Base-by-base conservation (phyloP, 495 filamentous ascomycete genomes). In the Penicillium pancosmium region DNA sequence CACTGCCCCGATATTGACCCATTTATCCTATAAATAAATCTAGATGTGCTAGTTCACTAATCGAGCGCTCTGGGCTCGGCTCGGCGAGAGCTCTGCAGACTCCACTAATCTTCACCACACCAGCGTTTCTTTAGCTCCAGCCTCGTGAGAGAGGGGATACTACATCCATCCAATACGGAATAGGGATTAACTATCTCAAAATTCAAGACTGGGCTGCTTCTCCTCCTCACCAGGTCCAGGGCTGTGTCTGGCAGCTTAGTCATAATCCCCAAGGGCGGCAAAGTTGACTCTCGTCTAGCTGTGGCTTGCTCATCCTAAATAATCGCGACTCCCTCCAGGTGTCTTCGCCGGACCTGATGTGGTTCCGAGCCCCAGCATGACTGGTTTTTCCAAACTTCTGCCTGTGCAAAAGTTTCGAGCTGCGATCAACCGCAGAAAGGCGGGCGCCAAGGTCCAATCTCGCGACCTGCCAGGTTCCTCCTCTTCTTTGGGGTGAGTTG, bases 341-440 rank as follows among this genome's bases (percentile, higher is more conserved):
- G 56, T 56, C 35, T 56, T 60, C 59, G 59, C 63, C 57, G 66
- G 62, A 68, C 71, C 69, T 70, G 63, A 68, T 72, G 69, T 60
- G 60, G 65, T 55, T 52, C 31, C 56, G 35, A 62, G 56, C 63
- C 56, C 55, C 62, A 78, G 64, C 44, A 78, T 78, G 74, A 74
- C 61, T 64, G 68, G 72, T 50, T 64, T 78, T 47, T 57, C 64
- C 49, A 70, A 78, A 58, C 54, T 71, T 53, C 57, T 71, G 31
- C 61, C 74, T 25, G 68, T 72, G 59, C 70, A 72, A 58, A 71
- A 67, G 60, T 65, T 71, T 55, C 71, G 73, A 64, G 70, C 71
- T 61, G 67, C 68, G 46, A 65, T 76, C 62, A 60, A 70, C 55
- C 66, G 67, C 49, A 70, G 65, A 60, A 73, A 69, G 66, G 49